Percentiles rank a stretch among this genome's conserved stretches.
Conservation (phyloP, 306 rosid species). For the Astragalus glycyphyllos region DNA sequence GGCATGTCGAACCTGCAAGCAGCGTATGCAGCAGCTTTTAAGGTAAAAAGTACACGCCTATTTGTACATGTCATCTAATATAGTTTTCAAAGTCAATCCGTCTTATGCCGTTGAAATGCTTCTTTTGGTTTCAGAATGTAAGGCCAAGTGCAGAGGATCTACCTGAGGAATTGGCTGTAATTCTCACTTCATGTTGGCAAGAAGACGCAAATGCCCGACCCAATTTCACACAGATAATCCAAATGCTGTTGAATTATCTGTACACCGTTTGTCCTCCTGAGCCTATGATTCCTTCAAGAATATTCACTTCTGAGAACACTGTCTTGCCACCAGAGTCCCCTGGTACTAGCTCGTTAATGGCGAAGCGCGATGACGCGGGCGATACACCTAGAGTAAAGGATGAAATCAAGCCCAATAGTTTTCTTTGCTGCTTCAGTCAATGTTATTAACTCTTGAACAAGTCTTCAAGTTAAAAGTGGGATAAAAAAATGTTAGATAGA, state of each 20-base stretch:
- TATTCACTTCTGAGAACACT: constrained; percentile 73
- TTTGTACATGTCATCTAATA: background rate
- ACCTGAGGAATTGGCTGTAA: constrained; percentile 73
- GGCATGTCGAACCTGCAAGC: constrained; percentile 99
- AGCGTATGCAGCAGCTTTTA: constrained; percentile 95
- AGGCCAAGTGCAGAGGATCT: constrained; percentile 89
- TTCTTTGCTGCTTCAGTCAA: constrained; percentile 85
- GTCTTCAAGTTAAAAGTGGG: constrained; percentile 40
- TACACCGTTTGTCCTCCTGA: constrained; percentile 74
- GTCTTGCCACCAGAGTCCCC: constrained; percentile 90
- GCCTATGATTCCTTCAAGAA: constrained; percentile 66
- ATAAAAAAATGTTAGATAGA: constrained; percentile 49
- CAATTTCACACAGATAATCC: constrained; percentile 85
- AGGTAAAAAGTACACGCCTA: constrained; percentile 53
- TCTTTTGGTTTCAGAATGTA: constrained; percentile 73
- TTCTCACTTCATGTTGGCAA: constrained; percentile 93
- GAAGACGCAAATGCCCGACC: constrained; percentile 88
- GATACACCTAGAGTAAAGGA: constrained; percentile 70
- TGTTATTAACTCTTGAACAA: constrained; percentile 67
- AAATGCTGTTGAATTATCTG: constrained; percentile 81
- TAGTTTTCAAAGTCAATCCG: constrained; percentile 15
- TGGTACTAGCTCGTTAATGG: constrained; percentile 92
- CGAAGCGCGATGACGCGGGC: constrained; percentile 60
- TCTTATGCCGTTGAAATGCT: constrained; percentile 19
- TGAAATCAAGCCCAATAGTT: constrained; percentile 68